Base-by-base conservation (phyloP, 2,329 filamentous ascomycete genomes). In the Ceratocystis lukuohia region DNA sequence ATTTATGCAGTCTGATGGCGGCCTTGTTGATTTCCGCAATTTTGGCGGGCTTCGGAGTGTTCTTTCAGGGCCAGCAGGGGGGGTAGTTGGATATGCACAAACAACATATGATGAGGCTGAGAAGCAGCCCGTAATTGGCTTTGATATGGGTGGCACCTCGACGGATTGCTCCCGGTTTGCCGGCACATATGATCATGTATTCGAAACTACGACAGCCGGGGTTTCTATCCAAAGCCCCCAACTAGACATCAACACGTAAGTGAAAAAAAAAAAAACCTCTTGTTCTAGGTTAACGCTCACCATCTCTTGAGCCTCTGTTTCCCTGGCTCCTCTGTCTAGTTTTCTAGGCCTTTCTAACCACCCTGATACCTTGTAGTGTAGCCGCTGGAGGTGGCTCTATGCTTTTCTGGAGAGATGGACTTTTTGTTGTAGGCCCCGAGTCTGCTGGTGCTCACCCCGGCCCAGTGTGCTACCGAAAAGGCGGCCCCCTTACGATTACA, bases 201-300 rank as follows among this genome's bases (percentile, higher is more conserved):
- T 96, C 70, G 92, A 96, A 75, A 96, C 91, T 0, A 96, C 90
- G 0, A 96, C 91, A 0, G 92, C 92, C 0, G 92, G 92, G n/a
- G 89, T 96, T 0, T 93, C 91, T 0, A 94, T 96, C 33, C 91
- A 96, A 72, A 92, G 89, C 0, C 92, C 92, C 0, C 91, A 96
- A 72, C 81, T 96, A 0, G 91, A 96, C 72, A 96, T 96, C 77
- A 96, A 96, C 75, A 96, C 92, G 59, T 67, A 41, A 64, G 65
- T 50, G 3, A 28, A 10, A 4, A 4, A 22, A 4, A 22, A 20
- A 3, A 4, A 8, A 41, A 12, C 8, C 37, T 41, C 37, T 1
- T 41, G 12, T 8, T 12, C 10, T 41, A 3, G 10, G 37, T 12
- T 41, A 12, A 41, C 10, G 1, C 10, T 10, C 33, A 37, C 33